Evolutionary conservation across 225 moss, liverwort and hornwort genomes (phyloP), one percentile per base, ranked within the genome.

Genomic region (Antitrichia curtipendula): DNA sequence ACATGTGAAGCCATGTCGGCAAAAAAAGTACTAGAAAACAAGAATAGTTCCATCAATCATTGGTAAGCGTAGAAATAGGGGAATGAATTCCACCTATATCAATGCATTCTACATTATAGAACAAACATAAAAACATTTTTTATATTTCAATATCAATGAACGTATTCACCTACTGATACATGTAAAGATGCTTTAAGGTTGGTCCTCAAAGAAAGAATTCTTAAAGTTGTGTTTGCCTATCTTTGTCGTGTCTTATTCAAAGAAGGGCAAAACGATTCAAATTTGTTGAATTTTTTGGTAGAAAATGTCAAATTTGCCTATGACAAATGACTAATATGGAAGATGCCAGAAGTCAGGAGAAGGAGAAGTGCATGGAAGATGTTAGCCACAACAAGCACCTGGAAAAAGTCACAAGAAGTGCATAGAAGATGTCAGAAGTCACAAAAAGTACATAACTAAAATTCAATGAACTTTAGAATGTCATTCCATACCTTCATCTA

Each of bases 151-250:
- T 28, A 71, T 28, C 2, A 6, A 16, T 43, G 14, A 41, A 25
- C 0, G 0, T 9, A 43, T 3, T 27, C 3, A 71, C 0, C 2
- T 0, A 27, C 8, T 2, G 2, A 43, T 28, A 71, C 3, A 28
- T 45, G 6, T 16, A 28, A 7, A 0, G 3, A 17, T 2, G 10
- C 3, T 2, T 1, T 16, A 28, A 28, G 3, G 2, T 49, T 12
- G 7, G 7, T 47, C 19, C 4, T 49, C 1, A 1, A 74, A 7
- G 4, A 66, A 12, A 2, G 5, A 50, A 4, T 50, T 32, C 0
- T 2, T 7, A 18, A 49, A 49, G 47, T 9, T 32, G 16, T 49
- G 7, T 1, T 74, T 2, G 19, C 12, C 0, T 49, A 2, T 29
- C 7, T 20, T 31, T 0, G 21, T 11, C 1, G 0, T 21, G 0